Evolutionary conservation across 1,284 basidiomycete species (phyloP).

Genomic region (Heliocybe sulcata): DNA sequence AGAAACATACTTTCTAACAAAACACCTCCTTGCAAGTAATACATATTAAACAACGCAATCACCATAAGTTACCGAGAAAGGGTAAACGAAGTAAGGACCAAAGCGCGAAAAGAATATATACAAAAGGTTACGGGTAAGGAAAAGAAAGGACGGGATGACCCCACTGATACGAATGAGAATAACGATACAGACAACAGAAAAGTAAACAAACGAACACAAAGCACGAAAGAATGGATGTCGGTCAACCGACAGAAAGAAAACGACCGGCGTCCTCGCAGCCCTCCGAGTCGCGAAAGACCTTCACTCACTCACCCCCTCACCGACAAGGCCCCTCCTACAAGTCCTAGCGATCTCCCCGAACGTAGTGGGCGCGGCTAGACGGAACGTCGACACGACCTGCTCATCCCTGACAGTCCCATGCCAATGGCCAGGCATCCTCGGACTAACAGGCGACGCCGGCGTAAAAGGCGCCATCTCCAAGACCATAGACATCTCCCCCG

Average conservation of each 20-base stretch:
- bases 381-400: neutral
- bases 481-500: neutral
- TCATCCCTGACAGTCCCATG: neutral
- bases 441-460: neutral
- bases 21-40: too few relatives aligned
- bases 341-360: neutral
- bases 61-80: too few relatives aligned
- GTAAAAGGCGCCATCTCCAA: neutral
- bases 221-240: neutral
- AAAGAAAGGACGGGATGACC: slow-evolving; percentile 18
- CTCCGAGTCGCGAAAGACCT: neutral
- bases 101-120: too few relatives aligned
- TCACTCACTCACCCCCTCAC: neutral
- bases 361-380: neutral
- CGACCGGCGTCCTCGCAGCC: too few relatives aligned
- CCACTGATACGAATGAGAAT: neutral
- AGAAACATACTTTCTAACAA: too few relatives aligned
- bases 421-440: neutral
- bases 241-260: neutral
- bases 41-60: too few relatives aligned
- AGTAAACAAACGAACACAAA: neutral
- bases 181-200: too few relatives aligned
- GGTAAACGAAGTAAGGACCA: too few relatives aligned
- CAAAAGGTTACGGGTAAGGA: too few relatives aligned
- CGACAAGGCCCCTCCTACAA: neutral